phyloP scores from a whole-genome alignment of 352 stramenopile genomes.

The Globisporangium emineosum region DNA sequence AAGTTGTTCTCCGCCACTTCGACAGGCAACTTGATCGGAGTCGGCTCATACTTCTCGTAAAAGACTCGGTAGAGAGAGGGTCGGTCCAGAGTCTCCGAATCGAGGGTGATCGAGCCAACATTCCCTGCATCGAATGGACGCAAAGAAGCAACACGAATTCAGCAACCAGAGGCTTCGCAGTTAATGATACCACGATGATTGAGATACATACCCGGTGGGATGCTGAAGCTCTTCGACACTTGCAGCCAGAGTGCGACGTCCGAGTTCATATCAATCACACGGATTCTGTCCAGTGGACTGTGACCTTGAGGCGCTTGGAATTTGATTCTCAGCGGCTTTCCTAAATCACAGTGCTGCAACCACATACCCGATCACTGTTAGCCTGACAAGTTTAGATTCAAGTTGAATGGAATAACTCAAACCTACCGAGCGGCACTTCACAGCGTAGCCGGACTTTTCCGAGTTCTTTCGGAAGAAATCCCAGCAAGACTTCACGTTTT shows the following conservation, averaged over 20 bases:
- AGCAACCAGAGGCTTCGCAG: background rate
- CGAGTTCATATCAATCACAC: slow-evolving; percentile 85
- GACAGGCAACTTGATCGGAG: slow-evolving; percentile 46
- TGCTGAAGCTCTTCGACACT: slow-evolving; percentile 80
- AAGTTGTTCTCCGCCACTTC: slow-evolving; percentile 63
- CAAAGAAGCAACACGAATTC: background rate
- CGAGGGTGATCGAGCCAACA: slow-evolving; percentile 78
- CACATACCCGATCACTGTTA: background rate
- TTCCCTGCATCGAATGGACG: slow-evolving; percentile 23
- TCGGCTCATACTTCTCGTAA: slow-evolving; percentile 86
- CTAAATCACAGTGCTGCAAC: slow-evolving; percentile 69
- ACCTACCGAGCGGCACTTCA: slow-evolving; percentile 74
- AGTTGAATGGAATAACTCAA: background rate
- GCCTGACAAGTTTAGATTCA: background rate
- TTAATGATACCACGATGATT: background rate
- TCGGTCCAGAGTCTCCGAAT: slow-evolving; percentile 74
- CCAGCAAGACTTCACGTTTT: slow-evolving; percentile 75
- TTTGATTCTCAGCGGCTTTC: slow-evolving; percentile 73
- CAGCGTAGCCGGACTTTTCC: slow-evolving; percentile 53
- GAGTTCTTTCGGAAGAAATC: slow-evolving; percentile 75
- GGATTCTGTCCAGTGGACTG: slow-evolving; percentile 75
- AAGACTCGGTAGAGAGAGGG: slow-evolving; percentile 84
- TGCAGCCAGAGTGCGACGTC: slow-evolving; percentile 80
- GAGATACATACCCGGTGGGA: slow-evolving; percentile 50
- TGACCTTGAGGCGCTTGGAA: slow-evolving; percentile 72